Conservation (phyloP, 1,284 basidiomycete genomes). For the Cutaneotrichosporon mucoides region DNA sequence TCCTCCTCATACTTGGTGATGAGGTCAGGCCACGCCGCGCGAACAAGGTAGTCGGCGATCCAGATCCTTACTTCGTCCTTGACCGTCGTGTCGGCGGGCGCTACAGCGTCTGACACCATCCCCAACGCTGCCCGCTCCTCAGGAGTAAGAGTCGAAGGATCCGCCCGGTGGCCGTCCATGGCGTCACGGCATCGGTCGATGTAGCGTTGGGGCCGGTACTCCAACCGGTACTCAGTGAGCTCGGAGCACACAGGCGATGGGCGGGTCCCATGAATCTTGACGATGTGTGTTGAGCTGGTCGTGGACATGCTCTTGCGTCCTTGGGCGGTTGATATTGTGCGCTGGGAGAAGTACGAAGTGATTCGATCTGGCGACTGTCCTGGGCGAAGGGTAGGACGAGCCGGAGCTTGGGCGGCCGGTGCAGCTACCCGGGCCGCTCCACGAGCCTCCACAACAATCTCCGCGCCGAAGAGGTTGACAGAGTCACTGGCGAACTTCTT, state of each 20-base stretch:
- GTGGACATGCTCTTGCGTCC: not conserved
- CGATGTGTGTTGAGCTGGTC: constrained; percentile 18
- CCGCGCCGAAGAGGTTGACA: constrained; percentile 35
- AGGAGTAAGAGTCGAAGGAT: constrained; percentile 27
- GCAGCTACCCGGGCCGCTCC: not conserved
- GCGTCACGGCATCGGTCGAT: constrained; percentile 25
- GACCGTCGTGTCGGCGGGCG: not conserved
- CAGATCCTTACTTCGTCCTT: constrained; percentile 32
- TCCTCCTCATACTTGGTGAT: constrained; percentile 26
- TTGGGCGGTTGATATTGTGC: not conserved
- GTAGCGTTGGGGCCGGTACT: constrained; percentile 27
- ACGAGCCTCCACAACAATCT: constrained; percentile 32
- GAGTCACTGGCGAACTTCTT: constrained; percentile 41
- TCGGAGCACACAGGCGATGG: constrained; percentile 28
- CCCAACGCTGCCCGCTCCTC: constrained; percentile 21
- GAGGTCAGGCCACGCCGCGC: constrained; percentile 32
- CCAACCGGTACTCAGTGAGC: constrained; percentile 38
- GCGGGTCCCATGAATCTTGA: constrained; percentile 32
- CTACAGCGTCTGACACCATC: constrained; percentile 19
- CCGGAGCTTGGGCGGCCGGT: constrained; percentile 26
- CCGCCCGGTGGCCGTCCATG: constrained; percentile 39
- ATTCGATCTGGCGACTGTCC: constrained; percentile 7
- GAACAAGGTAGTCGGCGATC: constrained; percentile 35
- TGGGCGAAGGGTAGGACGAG: not conserved
- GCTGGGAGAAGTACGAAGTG: constrained; percentile 20